phyloP scores from a whole-genome alignment of 768 basidiomycete species.

The Krasilnikovozyma curviuscula region DNA sequence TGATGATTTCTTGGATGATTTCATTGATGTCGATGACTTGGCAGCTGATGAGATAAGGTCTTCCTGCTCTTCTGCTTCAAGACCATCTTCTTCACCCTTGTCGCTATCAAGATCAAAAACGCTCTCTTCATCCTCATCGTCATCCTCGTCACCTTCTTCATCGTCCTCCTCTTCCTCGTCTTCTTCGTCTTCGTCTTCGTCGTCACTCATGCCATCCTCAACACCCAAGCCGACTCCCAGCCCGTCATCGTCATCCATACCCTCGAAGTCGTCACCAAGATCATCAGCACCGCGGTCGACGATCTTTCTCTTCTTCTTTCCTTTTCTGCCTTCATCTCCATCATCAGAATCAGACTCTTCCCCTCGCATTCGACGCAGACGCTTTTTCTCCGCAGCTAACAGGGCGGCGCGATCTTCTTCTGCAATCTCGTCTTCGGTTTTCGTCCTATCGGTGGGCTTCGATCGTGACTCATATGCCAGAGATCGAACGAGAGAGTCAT shows the following conservation, averaged over 20 bases:
- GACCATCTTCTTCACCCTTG: slow-evolving; percentile 22
- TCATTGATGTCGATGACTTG: slow-evolving; percentile 10
- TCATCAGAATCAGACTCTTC: slow-evolving; percentile 41
- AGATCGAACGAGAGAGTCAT: slow-evolving; percentile 79
- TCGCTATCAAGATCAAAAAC: slow-evolving; percentile 25
- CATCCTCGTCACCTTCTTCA: slow-evolving; percentile 10
- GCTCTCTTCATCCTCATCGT: slow-evolving; percentile 26
- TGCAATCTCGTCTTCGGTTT: slow-evolving; percentile 88
- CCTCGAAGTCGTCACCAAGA: slow-evolving; percentile 58
- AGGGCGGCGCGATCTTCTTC: slow-evolving; percentile 67
- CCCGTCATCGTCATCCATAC: slow-evolving; percentile 6
- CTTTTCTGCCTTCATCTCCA: slow-evolving; percentile 35
- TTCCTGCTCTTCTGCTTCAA: slow-evolving; percentile 12
- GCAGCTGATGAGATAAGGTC: slow-evolving; percentile 7
- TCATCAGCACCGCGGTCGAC: slow-evolving; percentile 43
- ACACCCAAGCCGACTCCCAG: slow-evolving; percentile 10
- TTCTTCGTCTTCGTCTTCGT: slow-evolving; percentile 26
- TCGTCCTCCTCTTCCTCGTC: slow-evolving; percentile 13
- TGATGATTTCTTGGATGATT: slow-evolving; percentile 8
- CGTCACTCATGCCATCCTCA: slow-evolving; percentile 16
- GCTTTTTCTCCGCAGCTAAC: slow-evolving; percentile 62
- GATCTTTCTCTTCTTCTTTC: slow-evolving; percentile 28
- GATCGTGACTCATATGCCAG: slow-evolving; percentile 84
- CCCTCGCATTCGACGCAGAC: slow-evolving; percentile 70
- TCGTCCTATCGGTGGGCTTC: slow-evolving; percentile 82